These are phyloP conservation scores for Sporothrix phasma DNA, from an alignment of 2,329 filamentous ascomycete species.

Conservation along the genomic window DNA sequence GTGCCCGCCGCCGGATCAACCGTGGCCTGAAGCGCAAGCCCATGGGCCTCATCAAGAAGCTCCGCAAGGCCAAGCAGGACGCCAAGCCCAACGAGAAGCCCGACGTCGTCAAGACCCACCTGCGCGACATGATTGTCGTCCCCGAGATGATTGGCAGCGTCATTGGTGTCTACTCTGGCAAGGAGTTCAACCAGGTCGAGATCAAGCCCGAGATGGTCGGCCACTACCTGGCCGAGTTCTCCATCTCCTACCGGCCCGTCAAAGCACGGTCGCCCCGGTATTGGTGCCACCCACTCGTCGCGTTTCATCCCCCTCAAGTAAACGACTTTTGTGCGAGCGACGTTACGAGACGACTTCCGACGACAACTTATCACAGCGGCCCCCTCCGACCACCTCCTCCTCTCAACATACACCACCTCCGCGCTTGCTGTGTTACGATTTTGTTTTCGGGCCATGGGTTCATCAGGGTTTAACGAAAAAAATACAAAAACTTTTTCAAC, in stretches of 20 bases:
- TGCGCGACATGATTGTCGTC: slow-evolving; percentile 99
- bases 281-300: slow-evolving; percentile 99
- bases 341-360: not conserved
- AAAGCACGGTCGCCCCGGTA: slow-evolving; percentile 99
- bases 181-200: slow-evolving; percentile 99
- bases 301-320: slow-evolving; percentile 99
- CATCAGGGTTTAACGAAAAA: slow-evolving; percentile 3
- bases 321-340: slow-evolving; percentile 28
- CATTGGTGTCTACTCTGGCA: slow-evolving; percentile 98
- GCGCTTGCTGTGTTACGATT: not conserved
- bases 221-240: slow-evolving; percentile 99
- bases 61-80: slow-evolving; percentile 98
- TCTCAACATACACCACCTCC: not conserved
- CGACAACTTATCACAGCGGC: not conserved
- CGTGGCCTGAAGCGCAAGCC: slow-evolving; percentile 99
- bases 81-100: slow-evolving; percentile 99
- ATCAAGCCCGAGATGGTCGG: slow-evolving; percentile 99
- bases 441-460: slow-evolving; percentile 7
- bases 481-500: not conserved
- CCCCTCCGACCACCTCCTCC: not conserved
- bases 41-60: slow-evolving; percentile 99
- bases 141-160: slow-evolving; percentile 99
- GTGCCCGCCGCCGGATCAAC: slow-evolving; percentile 98
- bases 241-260: slow-evolving; percentile 99
- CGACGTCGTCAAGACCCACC: slow-evolving; percentile 97